Base-by-base conservation (phyloP, 768 basidiomycete genomes). In the Dentipellis fragilis region DNA sequence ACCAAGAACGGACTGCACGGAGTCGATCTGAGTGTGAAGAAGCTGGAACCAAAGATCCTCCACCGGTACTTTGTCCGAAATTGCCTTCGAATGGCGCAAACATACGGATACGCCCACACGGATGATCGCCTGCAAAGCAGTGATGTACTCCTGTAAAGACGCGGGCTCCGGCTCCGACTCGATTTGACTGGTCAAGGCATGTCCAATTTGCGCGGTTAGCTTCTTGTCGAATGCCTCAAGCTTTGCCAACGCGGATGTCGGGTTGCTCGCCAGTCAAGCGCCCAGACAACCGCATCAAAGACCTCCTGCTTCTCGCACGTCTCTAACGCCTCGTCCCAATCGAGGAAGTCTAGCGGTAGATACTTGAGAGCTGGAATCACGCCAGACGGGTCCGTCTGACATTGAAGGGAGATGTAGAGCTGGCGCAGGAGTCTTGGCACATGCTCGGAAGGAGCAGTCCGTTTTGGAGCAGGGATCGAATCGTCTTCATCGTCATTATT, bases 11-110 rank as follows among this genome's bases (percentile, higher is more conserved):
- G 73, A 74, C 60, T 94, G 93, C 9, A 94, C 85, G 36, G 80
- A 79, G 51, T 83, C 78, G 53, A 96, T 85, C 64, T 96, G 87
- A 58, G 85, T 84, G 63, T 81, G 83, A 35, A 98, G 76, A 1
- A 96, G 72, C 58, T 83, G 79, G 68, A 92, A 91, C 93, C 93
- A 98, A 60, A 92, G 80, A 59, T 95, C 89, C 64, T 96, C 93
- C 14, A 84, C 65, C 62, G 40, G 78, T 71, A 55, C 68, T 10
- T 72, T 67, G 17, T 72, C 70, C 11, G 68, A 65, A 23, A 46
- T 7, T 62, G 68, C 55, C 73, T 51, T 50, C 40, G 89, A 89
- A 52, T 80, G 81, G 54, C 83, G 77, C 39, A 85, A 68, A 67
- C 93, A 96, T 23, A 94, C 76, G 1, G 74, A 68, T 3, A 86